These are phyloP conservation scores for Hypoxylon sp. DNA, from an alignment of 2,329 filamentous ascomycete species.

Conservation along the genomic window DNA sequence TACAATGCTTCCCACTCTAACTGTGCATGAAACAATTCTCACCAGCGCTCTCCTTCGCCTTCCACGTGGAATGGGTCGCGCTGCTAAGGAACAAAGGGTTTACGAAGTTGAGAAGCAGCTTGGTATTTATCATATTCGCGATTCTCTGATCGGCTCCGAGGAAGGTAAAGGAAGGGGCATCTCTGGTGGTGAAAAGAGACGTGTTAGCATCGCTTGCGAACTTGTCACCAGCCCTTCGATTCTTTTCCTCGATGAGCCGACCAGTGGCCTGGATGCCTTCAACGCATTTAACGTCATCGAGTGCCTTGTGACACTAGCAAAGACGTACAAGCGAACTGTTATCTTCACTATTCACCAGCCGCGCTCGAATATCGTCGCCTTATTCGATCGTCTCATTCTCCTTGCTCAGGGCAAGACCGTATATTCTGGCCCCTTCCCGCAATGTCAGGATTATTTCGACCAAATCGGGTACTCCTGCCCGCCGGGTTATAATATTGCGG, in stretches of 20 bases:
- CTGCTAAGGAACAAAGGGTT: conserved; percentile 91
- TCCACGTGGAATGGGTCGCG: conserved; percentile 89
- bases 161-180: conserved; percentile 95
- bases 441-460: conserved; percentile 94
- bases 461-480: conserved; percentile 92
- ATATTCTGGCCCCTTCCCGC: conserved; percentile 90
- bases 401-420: conserved; percentile 91
- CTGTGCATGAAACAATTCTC: conserved; percentile 97
- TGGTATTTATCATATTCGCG: conserved; percentile 92
- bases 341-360: conserved; percentile 99
- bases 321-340: conserved; percentile 96
- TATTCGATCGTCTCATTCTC: conserved; percentile 95
- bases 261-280: conserved; percentile 94
- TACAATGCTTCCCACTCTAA: conserved; percentile 94
- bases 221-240: conserved; percentile 98
- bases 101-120: conserved; percentile 96
- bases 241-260: conserved; percentile 96
- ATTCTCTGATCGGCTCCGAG: conserved; percentile 96
- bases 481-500: conserved; percentile 97
- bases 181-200: conserved; percentile 95
- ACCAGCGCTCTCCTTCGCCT: conserved; percentile 92
- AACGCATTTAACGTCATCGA: conserved; percentile 99
- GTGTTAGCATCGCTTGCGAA: conserved; percentile 97
- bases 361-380: conserved; percentile 95
- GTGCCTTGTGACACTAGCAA: conserved; percentile 92